These are phyloP conservation scores for Gastrolobium bilobum DNA, from an alignment of 306 rosid species.

Conservation along the genomic window DNA sequence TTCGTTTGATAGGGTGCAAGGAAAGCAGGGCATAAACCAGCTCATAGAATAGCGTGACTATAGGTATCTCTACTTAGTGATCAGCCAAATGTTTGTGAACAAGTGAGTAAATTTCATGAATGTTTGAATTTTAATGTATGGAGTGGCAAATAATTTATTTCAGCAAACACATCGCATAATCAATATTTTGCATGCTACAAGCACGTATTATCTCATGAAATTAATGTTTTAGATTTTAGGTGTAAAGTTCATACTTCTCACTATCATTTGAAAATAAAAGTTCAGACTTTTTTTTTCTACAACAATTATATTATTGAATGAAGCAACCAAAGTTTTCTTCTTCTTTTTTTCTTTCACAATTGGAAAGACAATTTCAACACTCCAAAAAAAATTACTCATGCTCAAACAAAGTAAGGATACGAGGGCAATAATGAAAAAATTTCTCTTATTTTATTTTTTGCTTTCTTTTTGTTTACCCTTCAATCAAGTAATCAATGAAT, in stretches of 20 bases:
- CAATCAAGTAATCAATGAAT: slow-evolving; percentile 22
- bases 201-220: not conserved
- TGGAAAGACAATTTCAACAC: too few species aligned
- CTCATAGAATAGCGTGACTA: slow-evolving; percentile 61
- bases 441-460: not conserved
- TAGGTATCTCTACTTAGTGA: slow-evolving; percentile 43
- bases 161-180: not conserved
- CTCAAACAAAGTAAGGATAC: too few species aligned
- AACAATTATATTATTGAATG: not conserved
- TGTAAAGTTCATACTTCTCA: not conserved
- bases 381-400: too few species aligned
- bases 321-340: not conserved
- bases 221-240: not conserved
- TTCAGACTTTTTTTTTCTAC: not conserved
- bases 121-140: slow-evolving; percentile 43
- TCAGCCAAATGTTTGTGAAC: slow-evolving; percentile 28
- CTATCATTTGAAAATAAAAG: not conserved
- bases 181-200: not conserved
- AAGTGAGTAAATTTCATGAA: slow-evolving; percentile 7
- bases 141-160: slow-evolving; percentile 1
- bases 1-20: slow-evolving; percentile 83
- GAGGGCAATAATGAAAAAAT: not conserved
- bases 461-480: not conserved
- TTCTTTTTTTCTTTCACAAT: not conserved
- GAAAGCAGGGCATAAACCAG: slow-evolving; percentile 85